phyloP scores from a whole-genome alignment of 2,329 filamentous ascomycete species.

The Xylaria sp. region DNA sequence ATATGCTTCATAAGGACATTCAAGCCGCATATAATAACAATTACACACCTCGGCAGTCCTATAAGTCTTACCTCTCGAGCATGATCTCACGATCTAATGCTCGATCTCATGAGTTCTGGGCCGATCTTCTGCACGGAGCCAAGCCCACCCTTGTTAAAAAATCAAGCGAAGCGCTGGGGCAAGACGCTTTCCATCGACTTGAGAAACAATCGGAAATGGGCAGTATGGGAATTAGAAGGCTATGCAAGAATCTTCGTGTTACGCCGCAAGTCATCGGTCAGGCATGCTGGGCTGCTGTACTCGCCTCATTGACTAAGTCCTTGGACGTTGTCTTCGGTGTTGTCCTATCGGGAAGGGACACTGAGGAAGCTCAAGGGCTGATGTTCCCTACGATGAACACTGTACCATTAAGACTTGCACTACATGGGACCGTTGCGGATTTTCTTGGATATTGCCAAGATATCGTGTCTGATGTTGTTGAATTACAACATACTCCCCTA shows the following conservation, averaged over 20 bases:
- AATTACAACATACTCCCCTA: constrained; percentile 81
- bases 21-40: constrained; percentile 68
- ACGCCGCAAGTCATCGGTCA: constrained; percentile 82
- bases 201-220: constrained; percentile 59
- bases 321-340: constrained; percentile 86
- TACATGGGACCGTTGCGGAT: constrained; percentile 73
- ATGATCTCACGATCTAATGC: constrained; percentile 58
- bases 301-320: constrained; percentile 70
- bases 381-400: constrained; percentile 96
- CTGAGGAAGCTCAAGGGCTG: constrained; percentile 71
- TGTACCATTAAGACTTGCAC: constrained; percentile 75
- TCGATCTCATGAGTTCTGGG: constrained; percentile 74
- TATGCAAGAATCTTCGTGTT: constrained; percentile 75
- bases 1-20: constrained; percentile 78
- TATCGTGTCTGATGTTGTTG: constrained; percentile 71
- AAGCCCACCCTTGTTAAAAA: constrained; percentile 51
- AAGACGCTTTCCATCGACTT: constrained; percentile 51
- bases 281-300: constrained; percentile 77
- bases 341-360: constrained; percentile 86
- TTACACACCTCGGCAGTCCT: constrained; percentile 57
- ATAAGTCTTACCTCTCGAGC: constrained; percentile 65
- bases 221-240: constrained; percentile 58
- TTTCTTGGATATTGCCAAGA: constrained; percentile 81
- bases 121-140: constrained; percentile 68
- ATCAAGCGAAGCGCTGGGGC: not conserved